phyloP scores from a whole-genome alignment of 352 stramenopile species.

The Phytophthora brassicae region DNA sequence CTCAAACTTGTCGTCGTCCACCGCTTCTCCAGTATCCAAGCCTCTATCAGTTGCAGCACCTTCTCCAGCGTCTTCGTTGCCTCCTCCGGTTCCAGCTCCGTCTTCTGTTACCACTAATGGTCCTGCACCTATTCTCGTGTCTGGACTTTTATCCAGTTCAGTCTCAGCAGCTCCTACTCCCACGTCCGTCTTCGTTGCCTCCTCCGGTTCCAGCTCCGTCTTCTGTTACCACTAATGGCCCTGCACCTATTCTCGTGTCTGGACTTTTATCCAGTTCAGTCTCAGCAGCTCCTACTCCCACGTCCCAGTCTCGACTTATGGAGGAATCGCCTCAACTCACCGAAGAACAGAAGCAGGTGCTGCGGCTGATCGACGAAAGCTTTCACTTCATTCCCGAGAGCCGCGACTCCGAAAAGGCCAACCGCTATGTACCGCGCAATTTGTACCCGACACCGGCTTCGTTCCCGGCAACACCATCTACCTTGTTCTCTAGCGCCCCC shows the following conservation, averaged over 20 bases:
- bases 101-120: conserved; percentile 13
- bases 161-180: conserved; percentile 23
- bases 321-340: conserved; percentile 60
- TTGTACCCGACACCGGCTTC: conserved; percentile 91
- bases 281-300: conserved; percentile 25
- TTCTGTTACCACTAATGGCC: conserved; percentile 1
- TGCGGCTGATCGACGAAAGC: conserved; percentile 84
- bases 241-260: conserved; percentile 9
- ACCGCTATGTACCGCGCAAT: conserved; percentile 94
- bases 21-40: conserved; percentile 40
- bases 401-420: conserved; percentile 89
- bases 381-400: conserved; percentile 92
- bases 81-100: conserved; percentile 29
- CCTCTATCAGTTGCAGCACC: conserved; percentile 18
- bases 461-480: conserved; percentile 89
- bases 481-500: conserved; percentile 92
- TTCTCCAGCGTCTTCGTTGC: conserved; percentile 31
- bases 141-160: conserved; percentile 19
- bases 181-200: conserved; percentile 33
- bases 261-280: conserved; percentile 16
- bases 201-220: conserved; percentile 31
- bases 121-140: conserved; percentile 2
- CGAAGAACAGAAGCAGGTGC: conserved; percentile 78
- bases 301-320: conserved; percentile 23
- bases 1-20: conserved; percentile 37